These are phyloP conservation scores for Phytophthora rubi DNA, from an alignment of 352 stramenopile species.

Conservation along the genomic window DNA sequence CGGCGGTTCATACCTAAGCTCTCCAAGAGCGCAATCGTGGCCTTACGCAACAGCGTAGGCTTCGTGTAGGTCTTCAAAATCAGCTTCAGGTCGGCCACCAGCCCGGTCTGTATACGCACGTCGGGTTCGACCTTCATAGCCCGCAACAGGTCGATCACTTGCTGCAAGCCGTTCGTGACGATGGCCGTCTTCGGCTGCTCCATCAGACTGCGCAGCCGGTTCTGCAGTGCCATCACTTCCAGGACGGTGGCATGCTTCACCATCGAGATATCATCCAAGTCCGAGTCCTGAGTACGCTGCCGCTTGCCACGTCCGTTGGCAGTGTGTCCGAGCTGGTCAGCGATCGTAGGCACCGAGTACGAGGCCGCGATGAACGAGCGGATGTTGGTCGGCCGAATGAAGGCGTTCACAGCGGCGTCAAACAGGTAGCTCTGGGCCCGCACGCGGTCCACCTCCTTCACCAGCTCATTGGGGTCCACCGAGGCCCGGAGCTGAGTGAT, in stretches of 20 bases:
- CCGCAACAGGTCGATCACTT: constrained; percentile 82
- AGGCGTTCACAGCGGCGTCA: constrained; percentile 68
- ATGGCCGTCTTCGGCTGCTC: constrained; percentile 55
- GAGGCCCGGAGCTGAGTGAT: constrained; percentile 71
- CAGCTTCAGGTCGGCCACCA: constrained; percentile 79
- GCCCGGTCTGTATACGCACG: constrained; percentile 71
- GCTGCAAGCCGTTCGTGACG: constrained; percentile 74
- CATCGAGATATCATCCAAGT: constrained; percentile 66
- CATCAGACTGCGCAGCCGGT: constrained; percentile 70
- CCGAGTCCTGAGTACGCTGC: constrained; percentile 63
- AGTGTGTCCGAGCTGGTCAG: constrained; percentile 41
- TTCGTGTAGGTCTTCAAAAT: constrained; percentile 84
- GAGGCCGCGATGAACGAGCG: constrained; percentile 65
- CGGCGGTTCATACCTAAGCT: constrained; percentile 72
- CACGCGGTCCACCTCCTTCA: constrained; percentile 80
- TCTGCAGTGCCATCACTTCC: constrained; percentile 76
- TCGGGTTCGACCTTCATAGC: constrained; percentile 76
- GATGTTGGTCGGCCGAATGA: constrained; percentile 65
- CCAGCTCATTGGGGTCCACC: constrained; percentile 80
- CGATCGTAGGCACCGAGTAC: constrained; percentile 50
- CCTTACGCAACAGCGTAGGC: constrained; percentile 75
- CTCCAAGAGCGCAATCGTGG: constrained; percentile 75
- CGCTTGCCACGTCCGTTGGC: constrained; percentile 50
- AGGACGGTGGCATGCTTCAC: constrained; percentile 71
- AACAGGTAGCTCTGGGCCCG: constrained; percentile 69